Percentiles rank a stretch among this genome's conserved stretches.
phyloP scores from a whole-genome alignment of 1,284 basidiomycete species.

The Meira miltonrushii region DNA sequence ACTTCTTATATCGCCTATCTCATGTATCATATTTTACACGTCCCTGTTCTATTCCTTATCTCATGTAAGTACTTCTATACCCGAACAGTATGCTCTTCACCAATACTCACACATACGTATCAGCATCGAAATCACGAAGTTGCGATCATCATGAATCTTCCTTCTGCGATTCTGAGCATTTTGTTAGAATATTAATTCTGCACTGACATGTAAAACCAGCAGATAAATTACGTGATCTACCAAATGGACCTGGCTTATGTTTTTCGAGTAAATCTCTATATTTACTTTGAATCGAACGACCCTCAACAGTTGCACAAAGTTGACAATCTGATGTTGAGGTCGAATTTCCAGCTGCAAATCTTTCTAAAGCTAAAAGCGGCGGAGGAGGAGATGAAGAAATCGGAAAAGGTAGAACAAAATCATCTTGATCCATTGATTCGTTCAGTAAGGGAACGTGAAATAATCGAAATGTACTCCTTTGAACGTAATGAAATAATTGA shows the following conservation, averaged over 20 bases:
- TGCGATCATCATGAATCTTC: too few species aligned
- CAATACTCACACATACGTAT: too few species aligned
- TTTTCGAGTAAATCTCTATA: conserved; percentile 28
- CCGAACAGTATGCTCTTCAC: too few species aligned
- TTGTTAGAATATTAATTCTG: too few species aligned
- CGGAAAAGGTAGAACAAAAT: conserved; percentile 12
- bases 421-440: conserved; percentile 21
- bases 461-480: conserved; percentile 27
- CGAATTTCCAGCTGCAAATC: conserved; percentile 22
- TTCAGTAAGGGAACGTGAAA: conserved; percentile 29
- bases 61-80: too few species aligned
- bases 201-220: too few species aligned
- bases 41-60: too few species aligned
- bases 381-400: background rate
- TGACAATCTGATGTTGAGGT: conserved; percentile 24
- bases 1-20: too few species aligned
- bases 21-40: too few species aligned
- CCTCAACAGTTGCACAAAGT: conserved; percentile 28
- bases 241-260: background rate
- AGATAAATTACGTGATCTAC: conserved; percentile 22
- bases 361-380: background rate
- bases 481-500: conserved; percentile 31
- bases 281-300: conserved; percentile 27
- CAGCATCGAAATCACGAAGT: too few species aligned
- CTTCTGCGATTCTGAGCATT: too few species aligned